Base-by-base conservation (phyloP, 2,329 filamentous ascomycete genomes). In the Fusarium sp. region DNA sequence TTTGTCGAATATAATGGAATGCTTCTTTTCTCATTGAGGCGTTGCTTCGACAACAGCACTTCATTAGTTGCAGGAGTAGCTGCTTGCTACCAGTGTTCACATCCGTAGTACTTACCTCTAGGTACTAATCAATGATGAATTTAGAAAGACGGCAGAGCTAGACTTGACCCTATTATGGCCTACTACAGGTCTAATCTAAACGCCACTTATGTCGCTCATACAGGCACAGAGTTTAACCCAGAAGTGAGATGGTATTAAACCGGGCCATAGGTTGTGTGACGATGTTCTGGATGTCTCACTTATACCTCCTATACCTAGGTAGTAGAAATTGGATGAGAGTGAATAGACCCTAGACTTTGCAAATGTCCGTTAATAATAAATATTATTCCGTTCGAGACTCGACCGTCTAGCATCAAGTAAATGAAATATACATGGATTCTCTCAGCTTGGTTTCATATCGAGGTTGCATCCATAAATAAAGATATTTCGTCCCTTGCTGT, bases 191-290 rank as follows among this genome's bases (percentile, higher is more conserved):
- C 57, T 32, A 68, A 50, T 53, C n/a, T 43, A 50, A 63, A 34
- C 63, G 68, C 67, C 63, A 71, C 68, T 58, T 65, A 63, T 71
- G 67, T 46, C 50, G 43, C 45, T 59, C 57, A 68, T 63, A 16
- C 49, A 71, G 67, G 67, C 47, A 63, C 56, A 47, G 50, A 22
- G 24, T 46, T 34, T 53, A 40, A 59, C 40, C 63, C 53, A 32
- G 42, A 46, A 61, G 34, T n/a, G 34, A 38, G 34, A 38, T 38
- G 34, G 18, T 38, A 38, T 38, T 38, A 18, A 38, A n/a, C 34
- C 10, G 32, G 50, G 34, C 6, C 15, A 14, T 38, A n/a, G 3
- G 34, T 18, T 10, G n/a, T 52, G 12, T 22, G 15, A 25, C 6
- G 8, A 40, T 40, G 22, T 24, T 32, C 18, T 50, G 29, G 29